phyloP scores from a whole-genome alignment of 208 protist genomes.

The Crithidia expoeki region DNA sequence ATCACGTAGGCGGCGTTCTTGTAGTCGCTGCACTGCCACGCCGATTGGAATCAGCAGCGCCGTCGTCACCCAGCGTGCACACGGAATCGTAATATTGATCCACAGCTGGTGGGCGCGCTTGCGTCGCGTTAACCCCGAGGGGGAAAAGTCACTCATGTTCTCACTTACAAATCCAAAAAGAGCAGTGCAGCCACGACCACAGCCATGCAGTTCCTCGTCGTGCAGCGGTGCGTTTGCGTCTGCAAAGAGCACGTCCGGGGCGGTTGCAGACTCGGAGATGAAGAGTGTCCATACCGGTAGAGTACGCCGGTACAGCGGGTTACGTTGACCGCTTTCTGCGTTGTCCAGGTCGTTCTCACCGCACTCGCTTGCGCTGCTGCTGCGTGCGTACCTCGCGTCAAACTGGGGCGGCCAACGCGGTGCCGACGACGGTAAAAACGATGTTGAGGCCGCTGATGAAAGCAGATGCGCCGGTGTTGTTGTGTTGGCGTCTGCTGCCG shows the following conservation, averaged over 20 bases:
- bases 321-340: neutral
- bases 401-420: too few species aligned
- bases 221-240: slow-evolving; percentile 6
- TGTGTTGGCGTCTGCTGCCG: neutral
- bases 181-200: too few species aligned
- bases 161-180: too few species aligned
- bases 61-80: slow-evolving; percentile 77
- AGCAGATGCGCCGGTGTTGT: neutral
- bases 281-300: slow-evolving; percentile 20
- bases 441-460: too few species aligned
- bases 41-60: slow-evolving; percentile 76
- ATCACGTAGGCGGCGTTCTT: slow-evolving; percentile 54
- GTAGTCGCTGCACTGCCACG: slow-evolving; percentile 68
- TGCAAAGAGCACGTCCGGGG: slow-evolving; percentile 29
- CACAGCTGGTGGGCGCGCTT: slow-evolving; percentile 42
- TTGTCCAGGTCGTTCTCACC: neutral
- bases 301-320: slow-evolving; percentile 14
- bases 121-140: too few species aligned
- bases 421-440: too few species aligned
- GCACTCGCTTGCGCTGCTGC: too few species aligned
- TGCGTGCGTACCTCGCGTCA: too few species aligned
- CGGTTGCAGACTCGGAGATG: slow-evolving; percentile 22
- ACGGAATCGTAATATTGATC: slow-evolving; percentile 73
- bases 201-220: neutral
- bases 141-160: too few species aligned